Base-by-base conservation (phyloP, 768 basidiomycete species). In the Antrodiella citrinella region DNA sequence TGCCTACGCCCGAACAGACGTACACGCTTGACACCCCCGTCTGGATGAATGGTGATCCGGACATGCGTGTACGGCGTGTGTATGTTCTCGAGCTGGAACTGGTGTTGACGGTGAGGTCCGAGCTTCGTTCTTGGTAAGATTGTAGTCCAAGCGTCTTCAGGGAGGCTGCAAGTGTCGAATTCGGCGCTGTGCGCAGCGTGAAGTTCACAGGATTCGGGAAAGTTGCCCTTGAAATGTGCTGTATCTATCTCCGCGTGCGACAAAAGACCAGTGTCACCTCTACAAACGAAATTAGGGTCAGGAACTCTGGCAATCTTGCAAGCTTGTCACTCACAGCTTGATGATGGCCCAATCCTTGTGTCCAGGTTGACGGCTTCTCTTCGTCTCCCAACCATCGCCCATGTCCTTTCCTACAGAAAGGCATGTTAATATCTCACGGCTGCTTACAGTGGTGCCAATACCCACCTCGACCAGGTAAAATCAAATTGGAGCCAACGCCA, bases 321-420 rank as follows among this genome's bases (percentile, higher is more conserved):
- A 38, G 18, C 18, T 18, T 10, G 35, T 12, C 44, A 71, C 87
- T 64, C 61, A 92, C 90, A 99, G 70, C 68, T 84, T 87, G 50
- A 95, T 82, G 51, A 97, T 77, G 3, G 79, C 89, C 89, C 91
- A 97, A 59, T 98, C 94, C 44, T 81, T 88, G 67, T 93, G 92
- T 35, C 77, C 91, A 48, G 76, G 76, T 40, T 69, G 72, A 48
- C 90, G 75, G 60, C 87, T 94, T 53, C 96, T 76, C 64, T 87
- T 91, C 2, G 95, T 98, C 69, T 99, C 96, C 96, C 96, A 99
- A 3, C 96, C 96, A 62, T 96, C 94, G 3, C 93, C 83, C 92
- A 99, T 99, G 59, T 95, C 86, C 62, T 82, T 84, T 22, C 90
- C 77, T 78, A 46, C n/a, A n/a, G 41, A 43, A 9, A 22, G 9